Evolutionary conservation across 768 basidiomycete species (phyloP).

Genomic region (Guyanaporus albipodus): DNA sequence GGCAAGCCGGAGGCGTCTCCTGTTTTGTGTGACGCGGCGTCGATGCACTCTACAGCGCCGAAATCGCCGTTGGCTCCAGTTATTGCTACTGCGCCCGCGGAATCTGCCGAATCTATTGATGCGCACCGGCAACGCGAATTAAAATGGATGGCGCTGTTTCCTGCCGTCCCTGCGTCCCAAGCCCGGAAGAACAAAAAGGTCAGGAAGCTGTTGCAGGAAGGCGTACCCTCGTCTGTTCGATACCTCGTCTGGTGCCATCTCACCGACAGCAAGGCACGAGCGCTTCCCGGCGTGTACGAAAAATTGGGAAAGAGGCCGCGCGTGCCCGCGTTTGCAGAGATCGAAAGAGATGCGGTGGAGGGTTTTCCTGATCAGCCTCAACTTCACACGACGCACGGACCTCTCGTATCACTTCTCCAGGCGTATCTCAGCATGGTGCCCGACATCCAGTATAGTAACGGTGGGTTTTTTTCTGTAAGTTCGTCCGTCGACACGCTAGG

Average conservation of each 20-base stretch:
- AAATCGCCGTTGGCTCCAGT: slow-evolving; percentile 23
- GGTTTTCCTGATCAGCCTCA: slow-evolving; percentile 59
- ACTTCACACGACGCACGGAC: slow-evolving; percentile 51
- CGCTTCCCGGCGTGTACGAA: slow-evolving; percentile 64
- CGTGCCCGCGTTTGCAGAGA: slow-evolving; percentile 46
- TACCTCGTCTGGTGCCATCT: slow-evolving; percentile 83
- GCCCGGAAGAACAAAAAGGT: slow-evolving; percentile 79
- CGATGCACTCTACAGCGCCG: slow-evolving; percentile 34
- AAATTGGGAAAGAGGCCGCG: slow-evolving; percentile 55
- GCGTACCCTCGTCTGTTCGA: slow-evolving; percentile 78
- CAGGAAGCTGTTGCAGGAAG: slow-evolving; percentile 67
- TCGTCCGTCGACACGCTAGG: not conserved
- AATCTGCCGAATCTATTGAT: slow-evolving; percentile 33
- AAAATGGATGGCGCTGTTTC: slow-evolving; percentile 69
- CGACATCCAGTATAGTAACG: slow-evolving; percentile 64
- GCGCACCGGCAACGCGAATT: slow-evolving; percentile 74
- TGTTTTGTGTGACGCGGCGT: slow-evolving; percentile 39
- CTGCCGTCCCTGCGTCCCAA: slow-evolving; percentile 52
- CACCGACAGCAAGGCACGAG: slow-evolving; percentile 69
- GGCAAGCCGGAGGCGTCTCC: slow-evolving; percentile 18
- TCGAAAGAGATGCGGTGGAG: slow-evolving; percentile 54
- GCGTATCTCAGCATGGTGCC: slow-evolving; percentile 86
- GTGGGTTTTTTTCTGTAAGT: slow-evolving; percentile 34
- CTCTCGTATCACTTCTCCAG: slow-evolving; percentile 56
- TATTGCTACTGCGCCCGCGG: not conserved